Evolutionary conservation across 352 stramenopile genomes (phyloP).

Genomic region (Peronosclerospora sorghi): DNA sequence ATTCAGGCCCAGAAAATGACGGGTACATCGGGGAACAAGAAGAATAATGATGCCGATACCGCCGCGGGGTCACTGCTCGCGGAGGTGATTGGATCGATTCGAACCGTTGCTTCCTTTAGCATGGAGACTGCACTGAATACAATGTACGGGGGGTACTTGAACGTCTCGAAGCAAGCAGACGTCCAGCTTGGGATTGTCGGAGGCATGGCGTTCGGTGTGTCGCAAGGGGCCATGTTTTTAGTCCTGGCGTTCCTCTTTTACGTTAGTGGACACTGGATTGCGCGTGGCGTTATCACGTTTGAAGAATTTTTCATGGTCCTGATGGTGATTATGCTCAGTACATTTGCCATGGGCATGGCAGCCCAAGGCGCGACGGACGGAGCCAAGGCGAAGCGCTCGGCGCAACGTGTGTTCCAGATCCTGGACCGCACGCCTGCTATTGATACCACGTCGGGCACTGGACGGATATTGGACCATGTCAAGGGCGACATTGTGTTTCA

Average conservation of each 20-base stretch:
- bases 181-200: slow-evolving; percentile 37
- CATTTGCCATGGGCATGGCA: slow-evolving; percentile 26
- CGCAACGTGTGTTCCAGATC: slow-evolving; percentile 25
- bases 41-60: slow-evolving; percentile 41
- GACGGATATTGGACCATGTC: slow-evolving; percentile 13
- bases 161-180: slow-evolving; percentile 23
- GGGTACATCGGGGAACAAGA: slow-evolving; percentile 27
- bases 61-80: slow-evolving; percentile 29
- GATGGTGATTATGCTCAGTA: slow-evolving; percentile 56
- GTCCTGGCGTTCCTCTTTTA: slow-evolving; percentile 66
- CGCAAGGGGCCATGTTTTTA: slow-evolving; percentile 56
- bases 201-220: slow-evolving; percentile 56
- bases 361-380: slow-evolving; percentile 22
- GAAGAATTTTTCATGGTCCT: slow-evolving; percentile 63
- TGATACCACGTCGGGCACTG: slow-evolving; percentile 17
- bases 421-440: slow-evolving; percentile 25
- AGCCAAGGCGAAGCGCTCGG: slow-evolving; percentile 20
- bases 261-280: slow-evolving; percentile 46
- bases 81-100: slow-evolving; percentile 35
- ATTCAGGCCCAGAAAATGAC: slow-evolving; percentile 22
- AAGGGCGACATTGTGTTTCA: slow-evolving; percentile 26
- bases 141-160: slow-evolving; percentile 26
- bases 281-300: slow-evolving; percentile 44
- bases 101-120: slow-evolving; percentile 47
- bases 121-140: slow-evolving; percentile 30